phyloP scores from a whole-genome alignment of 1,284 basidiomycete species.

The Gymnopus androsaceus region DNA sequence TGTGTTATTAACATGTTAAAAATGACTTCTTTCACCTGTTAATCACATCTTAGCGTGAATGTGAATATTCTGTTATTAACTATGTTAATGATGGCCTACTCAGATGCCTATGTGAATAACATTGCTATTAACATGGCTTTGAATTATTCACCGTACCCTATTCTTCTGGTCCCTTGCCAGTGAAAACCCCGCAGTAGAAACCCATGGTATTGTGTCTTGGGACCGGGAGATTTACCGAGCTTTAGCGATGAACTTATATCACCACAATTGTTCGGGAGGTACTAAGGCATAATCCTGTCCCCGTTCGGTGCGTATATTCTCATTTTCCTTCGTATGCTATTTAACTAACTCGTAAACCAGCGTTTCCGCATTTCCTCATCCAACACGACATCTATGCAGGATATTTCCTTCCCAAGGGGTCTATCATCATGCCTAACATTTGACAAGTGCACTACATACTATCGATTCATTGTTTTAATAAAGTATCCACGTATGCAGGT shows the following conservation, averaged over 20 bases:
- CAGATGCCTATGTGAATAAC: no score
- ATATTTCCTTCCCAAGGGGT: slow-evolving; percentile 45
- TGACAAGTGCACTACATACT: slow-evolving; percentile 28
- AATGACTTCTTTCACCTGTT: no score
- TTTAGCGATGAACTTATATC: slow-evolving; percentile 10
- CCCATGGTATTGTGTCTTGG: no score
- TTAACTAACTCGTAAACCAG: not conserved
- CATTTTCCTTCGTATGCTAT: not conserved
- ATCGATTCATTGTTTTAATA: not conserved
- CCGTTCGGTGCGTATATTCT: slow-evolving; percentile 5
- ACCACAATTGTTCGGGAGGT: slow-evolving; percentile 6
- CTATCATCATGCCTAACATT: slow-evolving; percentile 42
- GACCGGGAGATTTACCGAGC: slow-evolving; percentile 1
- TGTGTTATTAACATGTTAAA: no score
- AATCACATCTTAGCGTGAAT: no score
- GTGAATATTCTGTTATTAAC: no score
- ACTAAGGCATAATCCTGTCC: not conserved
- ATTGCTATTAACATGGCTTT: no score
- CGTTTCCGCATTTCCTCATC: slow-evolving; percentile 36
- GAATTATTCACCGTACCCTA: no score
- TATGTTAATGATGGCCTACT: no score
- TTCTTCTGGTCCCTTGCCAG: no score
- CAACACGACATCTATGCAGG: slow-evolving; percentile 45
- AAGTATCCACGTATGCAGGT: not conserved
- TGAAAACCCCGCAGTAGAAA: no score